Evolutionary conservation across 2,329 filamentous ascomycete genomes (phyloP).

Genomic region (Penicillium sp.): DNA sequence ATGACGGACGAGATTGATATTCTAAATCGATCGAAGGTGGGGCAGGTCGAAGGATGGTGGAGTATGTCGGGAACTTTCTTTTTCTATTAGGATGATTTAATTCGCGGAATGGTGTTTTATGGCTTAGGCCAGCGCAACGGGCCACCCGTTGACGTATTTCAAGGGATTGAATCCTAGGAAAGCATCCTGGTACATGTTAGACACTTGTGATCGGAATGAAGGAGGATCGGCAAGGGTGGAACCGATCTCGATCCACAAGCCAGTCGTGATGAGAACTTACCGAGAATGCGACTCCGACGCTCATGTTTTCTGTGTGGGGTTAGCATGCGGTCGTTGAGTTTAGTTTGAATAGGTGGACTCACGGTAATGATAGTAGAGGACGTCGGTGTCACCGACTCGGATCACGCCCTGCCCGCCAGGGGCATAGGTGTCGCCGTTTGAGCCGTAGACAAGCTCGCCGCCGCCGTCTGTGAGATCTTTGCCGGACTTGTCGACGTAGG

Average conservation of each 20-base stretch:
- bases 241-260: slow-evolving; percentile 11
- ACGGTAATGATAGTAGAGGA: slow-evolving; percentile 37
- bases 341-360: slow-evolving; percentile 6
- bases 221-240: slow-evolving; percentile 18
- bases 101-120: background rate
- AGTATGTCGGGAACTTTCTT: background rate
- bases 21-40: background rate
- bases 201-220: slow-evolving; percentile 9
- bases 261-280: slow-evolving; percentile 18
- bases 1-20: background rate
- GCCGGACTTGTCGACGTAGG: slow-evolving; percentile 52
- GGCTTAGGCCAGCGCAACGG: slow-evolving; percentile 21
- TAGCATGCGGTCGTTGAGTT: background rate
- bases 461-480: slow-evolving; percentile 54
- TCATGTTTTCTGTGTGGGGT: slow-evolving; percentile 26
- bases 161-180: slow-evolving; percentile 30
- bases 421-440: slow-evolving; percentile 58
- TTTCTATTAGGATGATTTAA: background rate
- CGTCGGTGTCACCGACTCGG: slow-evolving; percentile 39
- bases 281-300: slow-evolving; percentile 27
- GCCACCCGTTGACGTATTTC: slow-evolving; percentile 32
- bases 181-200: slow-evolving; percentile 28
- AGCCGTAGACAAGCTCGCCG: slow-evolving; percentile 56
- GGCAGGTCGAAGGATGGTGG: background rate
- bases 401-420: slow-evolving; percentile 62